A percentile compares a stretch with the other conserved stretches of the same genome.
These are phyloP conservation scores for Xerocomus potaroensis DNA, from an alignment of 768 basidiomycete species.

Conservation along the genomic window DNA sequence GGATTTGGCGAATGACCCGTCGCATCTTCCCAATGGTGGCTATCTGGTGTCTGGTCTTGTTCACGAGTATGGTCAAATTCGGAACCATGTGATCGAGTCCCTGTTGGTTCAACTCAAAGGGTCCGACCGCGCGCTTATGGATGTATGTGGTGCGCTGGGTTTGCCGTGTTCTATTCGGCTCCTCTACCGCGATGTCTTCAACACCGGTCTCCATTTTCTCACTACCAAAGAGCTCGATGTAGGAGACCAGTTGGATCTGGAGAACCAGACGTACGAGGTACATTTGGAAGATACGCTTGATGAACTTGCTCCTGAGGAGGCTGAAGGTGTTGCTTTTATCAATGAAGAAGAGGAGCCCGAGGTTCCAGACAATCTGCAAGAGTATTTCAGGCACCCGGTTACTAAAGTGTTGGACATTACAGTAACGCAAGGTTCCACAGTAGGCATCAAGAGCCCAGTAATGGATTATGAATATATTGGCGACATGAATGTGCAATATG, in stretches of 20 bases:
- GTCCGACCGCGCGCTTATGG: not conserved
- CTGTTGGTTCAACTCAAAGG: not conserved
- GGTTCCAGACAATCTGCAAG: too few relatives aligned
- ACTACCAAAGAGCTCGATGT: not conserved
- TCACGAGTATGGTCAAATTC: too few relatives aligned
- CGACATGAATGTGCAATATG: too few relatives aligned
- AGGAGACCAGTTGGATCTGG: rapidly evolving
- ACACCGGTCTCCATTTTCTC: not conserved
- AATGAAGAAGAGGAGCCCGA: too few relatives aligned
- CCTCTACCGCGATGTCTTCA: not conserved
- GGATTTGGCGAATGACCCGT: not conserved
- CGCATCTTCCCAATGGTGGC: not conserved
- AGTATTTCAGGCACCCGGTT: too few relatives aligned
- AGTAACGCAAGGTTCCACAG: too few relatives aligned
- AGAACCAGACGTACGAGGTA: not conserved
- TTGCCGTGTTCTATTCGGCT: constrained; percentile 2
- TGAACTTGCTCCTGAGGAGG: not conserved
- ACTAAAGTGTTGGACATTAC: too few relatives aligned
- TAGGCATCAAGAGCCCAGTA: too few relatives aligned
- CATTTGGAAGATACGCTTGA: not conserved
- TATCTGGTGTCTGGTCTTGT: too few relatives aligned
- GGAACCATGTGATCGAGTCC: too few relatives aligned
- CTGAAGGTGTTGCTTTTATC: constrained; percentile 2
- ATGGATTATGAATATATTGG: too few relatives aligned
- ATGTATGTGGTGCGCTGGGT: constrained; percentile 4